Base-by-base conservation (phyloP, 495 filamentous ascomycete species). In the Penicillium lividum region DNA sequence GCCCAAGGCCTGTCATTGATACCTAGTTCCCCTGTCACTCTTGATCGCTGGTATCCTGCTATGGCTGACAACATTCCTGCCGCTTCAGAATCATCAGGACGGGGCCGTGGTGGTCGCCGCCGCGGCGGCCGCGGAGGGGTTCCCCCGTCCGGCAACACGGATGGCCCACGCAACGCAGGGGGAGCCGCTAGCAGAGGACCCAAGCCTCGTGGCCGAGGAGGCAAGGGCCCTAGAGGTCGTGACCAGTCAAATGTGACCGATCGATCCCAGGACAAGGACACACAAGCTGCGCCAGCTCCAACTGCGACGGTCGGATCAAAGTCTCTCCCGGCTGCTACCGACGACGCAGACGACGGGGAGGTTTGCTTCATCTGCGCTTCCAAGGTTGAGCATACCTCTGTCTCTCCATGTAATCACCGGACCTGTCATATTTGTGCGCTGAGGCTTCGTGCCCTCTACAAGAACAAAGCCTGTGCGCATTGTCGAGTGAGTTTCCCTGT, bases 351-450 rank as follows among this genome's bases (percentile, higher is more conserved):
- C 27, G 90, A 93, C 59, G 84, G 81, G 8, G 90, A 96, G 51
- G 80, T 96, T 54, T 99, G 94, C 80, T 98, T 97, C 73, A 98
- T 99, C 59, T 99, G 94, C 71, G 92, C 95, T 27, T 93, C 89
- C 42, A 83, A 84, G 1, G 87, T 98, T 51, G 83, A 85, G 48
- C 92, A 97, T 77, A 86, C 86, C 53, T 87, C 91, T 4, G 82
- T 98, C 47, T 85, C 92, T 16, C 94, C 94, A 13, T 98, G 94
- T 73, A 97, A 94, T 69, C 95, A 98, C 74, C 82, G 87, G 18
- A 96, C 92, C 9, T 98, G 94, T 70, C 94, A 98, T 75, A 95
- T 98, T 53, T 98, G 94, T 69, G 86, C 92, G 4, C 73, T 99
- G 62, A 82, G 95, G 48, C 78, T 97, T 76, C 83, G 94, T 51